Conservation (phyloP, 345 rosid genomes). For the Rhodomyrtus tomentosa region DNA sequence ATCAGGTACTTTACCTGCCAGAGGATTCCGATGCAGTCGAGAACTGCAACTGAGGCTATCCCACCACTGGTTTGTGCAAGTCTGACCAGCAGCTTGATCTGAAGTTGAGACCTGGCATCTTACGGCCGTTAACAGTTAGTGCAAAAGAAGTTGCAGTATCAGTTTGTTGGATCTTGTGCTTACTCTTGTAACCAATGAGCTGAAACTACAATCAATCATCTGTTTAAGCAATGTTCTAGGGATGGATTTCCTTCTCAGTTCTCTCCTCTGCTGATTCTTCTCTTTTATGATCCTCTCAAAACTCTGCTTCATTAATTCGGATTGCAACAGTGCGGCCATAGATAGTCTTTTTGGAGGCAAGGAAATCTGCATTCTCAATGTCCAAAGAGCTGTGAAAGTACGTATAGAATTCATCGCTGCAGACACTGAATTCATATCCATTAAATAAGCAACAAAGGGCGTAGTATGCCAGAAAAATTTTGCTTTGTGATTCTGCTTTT, state of each 20-base stretch:
- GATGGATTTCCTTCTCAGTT: background rate
- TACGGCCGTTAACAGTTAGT: background rate
- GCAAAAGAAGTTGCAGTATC: background rate
- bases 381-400: background rate
- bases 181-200: background rate
- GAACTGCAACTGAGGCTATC: conserved; percentile 1
- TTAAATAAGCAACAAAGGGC: background rate
- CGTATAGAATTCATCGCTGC: background rate
- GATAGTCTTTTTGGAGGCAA: background rate
- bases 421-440: background rate
- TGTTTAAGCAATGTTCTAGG: background rate
- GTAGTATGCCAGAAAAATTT: background rate
- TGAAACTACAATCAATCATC: background rate
- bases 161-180: background rate
- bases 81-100: background rate
- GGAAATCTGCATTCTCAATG: background rate
- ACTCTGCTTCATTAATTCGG: background rate
- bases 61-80: background rate
- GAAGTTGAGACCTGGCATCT: background rate
- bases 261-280: background rate
- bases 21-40: conserved; percentile 9
- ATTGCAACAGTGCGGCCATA: background rate
- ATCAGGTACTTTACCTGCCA: conserved; percentile 18
- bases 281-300: background rate
- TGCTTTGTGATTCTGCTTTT: background rate